These are phyloP conservation scores for Penicillium simplicissimum DNA, from an alignment of 495 filamentous ascomycete species.

Conservation along the genomic window DNA sequence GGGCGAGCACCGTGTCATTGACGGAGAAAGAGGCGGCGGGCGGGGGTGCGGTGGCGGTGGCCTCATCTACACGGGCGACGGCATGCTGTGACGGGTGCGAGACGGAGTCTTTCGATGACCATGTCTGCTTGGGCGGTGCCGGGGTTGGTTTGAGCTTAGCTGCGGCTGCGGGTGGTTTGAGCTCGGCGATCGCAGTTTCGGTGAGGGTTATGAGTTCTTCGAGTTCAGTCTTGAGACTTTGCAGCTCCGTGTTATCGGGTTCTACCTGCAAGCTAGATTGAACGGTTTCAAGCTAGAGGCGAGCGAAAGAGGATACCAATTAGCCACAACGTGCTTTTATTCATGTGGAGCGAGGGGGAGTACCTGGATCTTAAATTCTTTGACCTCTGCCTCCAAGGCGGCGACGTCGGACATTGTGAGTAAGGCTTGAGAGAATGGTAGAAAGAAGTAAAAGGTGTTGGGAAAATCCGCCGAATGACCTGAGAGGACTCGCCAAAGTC, in stretches of 20 bases:
- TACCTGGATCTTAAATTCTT: conserved; percentile 83
- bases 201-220: conserved; percentile 79
- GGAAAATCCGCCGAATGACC: not conserved
- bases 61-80: conserved; percentile 37
- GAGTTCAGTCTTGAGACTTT: conserved; percentile 76
- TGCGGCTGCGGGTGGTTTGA: conserved; percentile 60
- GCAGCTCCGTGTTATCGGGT: conserved; percentile 79
- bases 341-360: conserved; percentile 6
- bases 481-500: not conserved
- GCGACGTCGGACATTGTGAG: conserved; percentile 60
- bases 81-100: conserved; percentile 46
- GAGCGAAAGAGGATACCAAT: conserved; percentile 4
- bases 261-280: conserved; percentile 74
- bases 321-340: not conserved
- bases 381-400: conserved; percentile 71
- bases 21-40: conserved; percentile 66
- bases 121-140: conserved; percentile 61
- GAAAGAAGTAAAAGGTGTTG: not conserved
- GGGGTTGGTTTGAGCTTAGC: conserved; percentile 42
- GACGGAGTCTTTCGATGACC: conserved; percentile 59
- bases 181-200: conserved; percentile 77
- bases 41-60: conserved; percentile 33
- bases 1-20: conserved; percentile 86
- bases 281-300: conserved; percentile 74
- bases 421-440: not conserved